These are phyloP conservation scores for Xerocomus spinulosus DNA, from an alignment of 768 basidiomycete genomes.

Conservation along the genomic window DNA sequence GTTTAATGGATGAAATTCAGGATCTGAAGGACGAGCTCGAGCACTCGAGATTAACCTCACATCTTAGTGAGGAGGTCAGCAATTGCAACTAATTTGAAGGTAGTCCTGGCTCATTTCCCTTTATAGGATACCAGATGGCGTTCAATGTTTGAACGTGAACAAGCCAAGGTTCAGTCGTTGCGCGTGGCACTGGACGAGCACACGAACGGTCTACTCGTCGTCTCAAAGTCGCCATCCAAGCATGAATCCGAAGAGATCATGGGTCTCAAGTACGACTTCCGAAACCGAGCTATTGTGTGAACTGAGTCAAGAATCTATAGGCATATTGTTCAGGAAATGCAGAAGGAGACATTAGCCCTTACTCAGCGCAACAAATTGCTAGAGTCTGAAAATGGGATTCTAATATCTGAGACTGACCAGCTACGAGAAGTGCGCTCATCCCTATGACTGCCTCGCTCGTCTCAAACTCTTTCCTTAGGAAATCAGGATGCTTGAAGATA, in stretches of 20 bases:
- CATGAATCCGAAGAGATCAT: conserved; percentile 64
- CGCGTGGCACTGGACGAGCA: conserved; percentile 36
- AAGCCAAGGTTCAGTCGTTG: conserved; percentile 29
- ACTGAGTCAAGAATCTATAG: conserved; percentile 33
- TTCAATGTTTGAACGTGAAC: conserved; percentile 28
- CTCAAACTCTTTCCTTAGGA: conserved; percentile 45
- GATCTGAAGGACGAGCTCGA: conserved; percentile 48
- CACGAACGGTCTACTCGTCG: conserved; percentile 36
- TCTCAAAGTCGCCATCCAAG: conserved; percentile 39
- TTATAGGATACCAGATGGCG: conserved; percentile 27
- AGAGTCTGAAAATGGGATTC: conserved; percentile 69
- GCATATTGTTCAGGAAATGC: conserved; percentile 84
- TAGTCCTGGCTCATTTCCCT: conserved; percentile 1
- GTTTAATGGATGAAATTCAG: conserved; percentile 52
- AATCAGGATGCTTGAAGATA: conserved; percentile 71
- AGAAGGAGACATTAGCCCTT: conserved; percentile 66
- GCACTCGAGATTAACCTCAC: conserved; percentile 31
- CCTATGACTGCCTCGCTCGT: not conserved
- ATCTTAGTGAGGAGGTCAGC: conserved; percentile 18
- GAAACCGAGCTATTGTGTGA: not conserved
- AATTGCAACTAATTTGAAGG: not conserved
- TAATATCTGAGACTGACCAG: conserved; percentile 54
- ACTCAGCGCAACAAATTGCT: conserved; percentile 66
- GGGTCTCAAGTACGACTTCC: conserved; percentile 64
- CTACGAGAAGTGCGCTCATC: conserved; percentile 56